Base-by-base conservation (phyloP, 805 yeast species). In the Tetrapisispora pingtungensis region DNA sequence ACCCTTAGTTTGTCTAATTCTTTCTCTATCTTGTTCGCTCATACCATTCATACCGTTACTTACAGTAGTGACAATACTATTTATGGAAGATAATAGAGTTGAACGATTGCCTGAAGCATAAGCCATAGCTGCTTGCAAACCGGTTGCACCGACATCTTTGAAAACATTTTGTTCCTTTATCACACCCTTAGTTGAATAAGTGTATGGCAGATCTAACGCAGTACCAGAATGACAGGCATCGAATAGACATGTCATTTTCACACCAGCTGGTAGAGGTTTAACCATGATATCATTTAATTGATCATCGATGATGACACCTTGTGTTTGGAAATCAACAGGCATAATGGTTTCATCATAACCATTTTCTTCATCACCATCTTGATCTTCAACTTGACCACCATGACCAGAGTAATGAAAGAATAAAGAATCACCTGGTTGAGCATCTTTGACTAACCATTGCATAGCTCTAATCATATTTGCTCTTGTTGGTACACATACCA, bases 211-310 rank as follows among this genome's bases (percentile, higher is more conserved):
- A 61, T 86, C 95, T 51, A 86, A 62, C 1, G 76, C 90, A 1
- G 90, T 77, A 12, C 95, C 95, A 1, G 90, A 82, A 59, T 86
- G 95, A 60, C 95, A 86, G 12, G 87, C 80, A 64, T 86, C 95
- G 54, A 81, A 85, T 46, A 85, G 65, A 0, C 89, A 88, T 3
- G 94, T 85, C 43, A 86, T 67, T 47, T 89, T 72, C 37, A 81
- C 81, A 37, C 95, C 95, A 1, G 79, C 72, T 13, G 75, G 81
- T 50, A 86, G 68, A 1, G 87, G 77, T 48, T 66, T 68, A 22
- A 86, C 94, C 75, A 86, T 64, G 33, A 79, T 70, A 41, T 72
- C 80, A 59, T 85, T 90, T 70, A 86, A 70, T 14, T 72, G 71
- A 62, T 85, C 95, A 61, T 85, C 95, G 14, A 78, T 71, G 46